Evolutionary conservation across 2,329 filamentous ascomycete genomes (phyloP), one percentile per base, ranked within the genome.

Genomic region (Pseudogymnoascus sp.): DNA sequence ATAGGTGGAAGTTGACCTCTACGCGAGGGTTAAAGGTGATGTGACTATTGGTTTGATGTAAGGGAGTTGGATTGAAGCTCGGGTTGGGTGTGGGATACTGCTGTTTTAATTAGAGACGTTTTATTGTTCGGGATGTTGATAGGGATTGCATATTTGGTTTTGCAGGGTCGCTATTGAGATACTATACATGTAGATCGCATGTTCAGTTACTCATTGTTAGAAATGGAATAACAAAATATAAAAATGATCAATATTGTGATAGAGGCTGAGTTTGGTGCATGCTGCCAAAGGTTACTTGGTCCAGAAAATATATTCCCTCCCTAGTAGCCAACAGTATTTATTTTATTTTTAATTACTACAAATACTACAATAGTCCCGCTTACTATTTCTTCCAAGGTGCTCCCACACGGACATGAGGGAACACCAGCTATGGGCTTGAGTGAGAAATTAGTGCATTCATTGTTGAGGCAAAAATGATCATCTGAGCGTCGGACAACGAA

Each of bases 41-140:
- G 65, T 75, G 7, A 74, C 72, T 6, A 74, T 75, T 61, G 73
- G 73, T 59, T 70, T 75, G 69, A 66, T 75, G 69, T 75, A 68
- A 66, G 57, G n/a, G 14, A 4, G 4, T 30, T 54, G 25, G 43
- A 7, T 12, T 32, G n/a, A 18, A 8, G 43, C 16, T 54, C 4
- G 16, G 43, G 43, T 6, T 32, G 25, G 3, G 14, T 16, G n/a
- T 32, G n/a, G 25, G 25, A 54, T 54, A 54, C 6, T 14, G 9
- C 8, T 30, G 43, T 54, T 50, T 32, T 50, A 30, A 50, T 54
- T 30, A 11, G n/a, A 30, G n/a, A 32, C 2, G 8, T 12, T 54
- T 54, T 5, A 30, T 54, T 9, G 16, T 43, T 32, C 25, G 6
- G 25, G 25, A 11, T 30, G n/a, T 50, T 30, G 4, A 18, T 54